Percentiles rank a stretch among this genome's conserved stretches.
Conservation (phyloP, 2,329 filamentous ascomycete species). For the Ophiostoma novo-ulmi region DNA sequence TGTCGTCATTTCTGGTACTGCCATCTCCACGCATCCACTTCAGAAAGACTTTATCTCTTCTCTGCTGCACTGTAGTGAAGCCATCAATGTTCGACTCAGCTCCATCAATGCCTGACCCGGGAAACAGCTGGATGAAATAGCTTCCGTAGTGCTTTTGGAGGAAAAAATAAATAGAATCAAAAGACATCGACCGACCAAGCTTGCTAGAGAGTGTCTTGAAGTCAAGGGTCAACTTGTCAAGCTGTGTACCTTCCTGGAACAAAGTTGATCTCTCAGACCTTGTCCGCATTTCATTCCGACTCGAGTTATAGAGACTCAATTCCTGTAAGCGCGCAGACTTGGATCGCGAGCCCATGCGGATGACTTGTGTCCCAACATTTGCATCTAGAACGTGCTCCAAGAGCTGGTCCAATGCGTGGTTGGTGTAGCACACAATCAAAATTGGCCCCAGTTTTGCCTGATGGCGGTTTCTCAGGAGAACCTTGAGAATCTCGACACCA, state of each 20-base stretch:
- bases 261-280: slow-evolving; percentile 36
- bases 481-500: slow-evolving; percentile 55
- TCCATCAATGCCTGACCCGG: background rate
- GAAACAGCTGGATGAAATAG: slow-evolving; percentile 32
- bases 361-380: slow-evolving; percentile 44
- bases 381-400: slow-evolving; percentile 53
- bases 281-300: slow-evolving; percentile 34
- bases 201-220: background rate
- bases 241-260: slow-evolving; percentile 29
- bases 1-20: background rate
- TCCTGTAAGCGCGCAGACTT: slow-evolving; percentile 49
- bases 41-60: slow-evolving; percentile 25
- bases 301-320: slow-evolving; percentile 46
- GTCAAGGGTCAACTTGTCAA: background rate
- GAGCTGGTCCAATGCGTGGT: slow-evolving; percentile 50
- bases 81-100: slow-evolving; percentile 29
- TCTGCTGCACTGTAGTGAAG: slow-evolving; percentile 28
- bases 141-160: slow-evolving; percentile 22
- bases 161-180: background rate
- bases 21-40: slow-evolving; percentile 25
- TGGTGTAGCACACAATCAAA: slow-evolving; percentile 45
- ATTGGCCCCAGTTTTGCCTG: slow-evolving; percentile 44
- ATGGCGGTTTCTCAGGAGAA: slow-evolving; percentile 43
- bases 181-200: background rate
- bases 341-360: slow-evolving; percentile 57